These are phyloP conservation scores for Hyparrhenia diplandra DNA, from an alignment of 176 grass and related monocot species.

Conservation along the genomic window DNA sequence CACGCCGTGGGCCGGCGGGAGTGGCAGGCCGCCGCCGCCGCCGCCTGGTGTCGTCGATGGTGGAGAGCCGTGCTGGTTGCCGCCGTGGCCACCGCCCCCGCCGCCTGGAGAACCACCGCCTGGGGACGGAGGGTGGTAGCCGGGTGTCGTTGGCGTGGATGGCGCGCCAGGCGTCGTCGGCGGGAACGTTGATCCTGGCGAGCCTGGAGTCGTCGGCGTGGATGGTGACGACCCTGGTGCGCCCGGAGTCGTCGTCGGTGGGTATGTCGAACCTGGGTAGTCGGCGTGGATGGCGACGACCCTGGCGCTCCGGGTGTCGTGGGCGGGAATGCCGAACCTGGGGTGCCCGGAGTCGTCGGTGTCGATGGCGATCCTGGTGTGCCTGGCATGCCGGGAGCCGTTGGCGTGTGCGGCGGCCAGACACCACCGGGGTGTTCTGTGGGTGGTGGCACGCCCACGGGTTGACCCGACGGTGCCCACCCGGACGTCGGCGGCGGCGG, in stretches of 20 bases:
- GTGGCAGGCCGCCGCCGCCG: background rate
- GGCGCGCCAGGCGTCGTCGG: too few relatives aligned
- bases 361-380: background rate
- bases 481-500: slow-evolving; percentile 22
- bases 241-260: background rate
- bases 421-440: slow-evolving; percentile 27
- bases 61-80: slow-evolving; percentile 10
- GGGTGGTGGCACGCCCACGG: slow-evolving; percentile 13
- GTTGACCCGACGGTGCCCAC: slow-evolving; percentile 16
- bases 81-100: background rate
- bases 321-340: background rate
- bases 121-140: background rate
- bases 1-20: slow-evolving; percentile 26
- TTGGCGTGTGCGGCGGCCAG: slow-evolving; percentile 31
- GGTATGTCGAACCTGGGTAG: background rate
- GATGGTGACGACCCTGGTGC: background rate
- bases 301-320: too few relatives aligned
- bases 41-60: background rate
- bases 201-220: background rate
- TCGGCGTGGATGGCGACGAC: too few relatives aligned
- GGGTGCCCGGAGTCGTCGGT: background rate
- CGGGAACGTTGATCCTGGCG: background rate
- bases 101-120: background rate
- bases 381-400: background rate
- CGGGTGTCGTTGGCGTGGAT: background rate